Percentiles rank a stretch among this genome's conserved stretches.
phyloP scores from a whole-genome alignment of 2,329 filamentous ascomycete species.

The Curvularia hawaiiensis region DNA sequence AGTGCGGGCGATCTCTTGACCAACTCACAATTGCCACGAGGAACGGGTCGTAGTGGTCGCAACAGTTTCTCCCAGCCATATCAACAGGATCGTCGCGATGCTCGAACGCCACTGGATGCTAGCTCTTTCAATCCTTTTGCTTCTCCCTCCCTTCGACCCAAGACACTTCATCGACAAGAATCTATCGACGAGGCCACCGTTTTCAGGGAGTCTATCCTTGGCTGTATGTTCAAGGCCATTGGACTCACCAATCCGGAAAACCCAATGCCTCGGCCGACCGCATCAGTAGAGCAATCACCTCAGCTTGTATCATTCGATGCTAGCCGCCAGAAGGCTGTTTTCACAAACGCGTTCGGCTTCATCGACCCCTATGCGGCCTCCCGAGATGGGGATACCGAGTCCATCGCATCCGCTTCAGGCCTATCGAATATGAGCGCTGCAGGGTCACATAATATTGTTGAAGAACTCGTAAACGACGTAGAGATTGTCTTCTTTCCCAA shows the following conservation, averaged over 20 bases:
- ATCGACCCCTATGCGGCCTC: conserved; percentile 83
- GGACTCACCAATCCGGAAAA: conserved; percentile 75
- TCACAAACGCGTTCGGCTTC: conserved; percentile 87
- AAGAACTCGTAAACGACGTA: conserved; percentile 87
- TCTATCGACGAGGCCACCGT: conserved; percentile 85
- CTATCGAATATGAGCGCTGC: conserved; percentile 59
- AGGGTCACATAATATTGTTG: conserved; percentile 68
- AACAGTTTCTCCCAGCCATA: conserved; percentile 57
- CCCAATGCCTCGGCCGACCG: conserved; percentile 63
- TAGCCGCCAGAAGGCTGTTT: conserved; percentile 76
- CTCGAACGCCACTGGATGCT: conserved; percentile 53
- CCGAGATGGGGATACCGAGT: conserved; percentile 84
- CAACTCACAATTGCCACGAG: conserved; percentile 73
- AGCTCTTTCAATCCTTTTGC: conserved; percentile 50
- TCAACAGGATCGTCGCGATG: conserved; percentile 50
- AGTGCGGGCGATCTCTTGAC: conserved; percentile 74
- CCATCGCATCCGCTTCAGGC: conserved; percentile 63
- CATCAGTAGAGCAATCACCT: conserved; percentile 84
- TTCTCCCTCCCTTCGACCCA: conserved; percentile 37
- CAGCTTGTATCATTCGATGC: conserved; percentile 83
- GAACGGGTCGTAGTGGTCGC: conserved; percentile 56
- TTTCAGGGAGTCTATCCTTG: conserved; percentile 87
- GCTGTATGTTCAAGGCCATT: conserved; percentile 95
- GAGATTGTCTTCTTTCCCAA: conserved; percentile 98
- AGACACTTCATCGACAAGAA: conserved; percentile 71